These are phyloP conservation scores for Trypanosoma grayi DNA, from an alignment of 208 protist genomes.

Conservation along the genomic window DNA sequence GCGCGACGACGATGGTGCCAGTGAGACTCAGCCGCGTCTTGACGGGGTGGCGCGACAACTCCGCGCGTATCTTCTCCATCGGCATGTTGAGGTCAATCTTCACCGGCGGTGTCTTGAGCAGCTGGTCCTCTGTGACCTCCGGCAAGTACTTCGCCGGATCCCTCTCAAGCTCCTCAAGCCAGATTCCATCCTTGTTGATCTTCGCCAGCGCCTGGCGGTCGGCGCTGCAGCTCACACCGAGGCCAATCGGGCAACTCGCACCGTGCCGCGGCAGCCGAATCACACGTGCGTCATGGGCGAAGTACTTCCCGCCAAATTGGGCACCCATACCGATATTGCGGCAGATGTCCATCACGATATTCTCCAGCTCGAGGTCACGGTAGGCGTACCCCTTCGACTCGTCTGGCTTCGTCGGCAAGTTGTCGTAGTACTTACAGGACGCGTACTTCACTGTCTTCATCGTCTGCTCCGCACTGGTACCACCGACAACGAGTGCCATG, in stretches of 20 bases:
- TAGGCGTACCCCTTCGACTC: slow-evolving; percentile 92
- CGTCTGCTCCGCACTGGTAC: slow-evolving; percentile 95
- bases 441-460: slow-evolving; percentile 98
- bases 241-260: slow-evolving; percentile 90
- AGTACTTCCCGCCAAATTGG: slow-evolving; percentile 97
- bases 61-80: slow-evolving; percentile 84
- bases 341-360: slow-evolving; percentile 88
- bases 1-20: slow-evolving; percentile 95
- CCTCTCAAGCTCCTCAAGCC: slow-evolving; percentile 92
- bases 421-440: slow-evolving; percentile 94
- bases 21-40: slow-evolving; percentile 91
- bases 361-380: slow-evolving; percentile 94
- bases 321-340: slow-evolving; percentile 91
- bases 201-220: slow-evolving; percentile 94
- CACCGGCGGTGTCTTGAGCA: slow-evolving; percentile 52
- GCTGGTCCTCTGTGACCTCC: slow-evolving; percentile 38
- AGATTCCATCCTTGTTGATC: slow-evolving; percentile 94
- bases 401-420: slow-evolving; percentile 94
- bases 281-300: slow-evolving; percentile 95
- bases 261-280: slow-evolving; percentile 92
- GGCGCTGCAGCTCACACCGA: slow-evolving; percentile 96
- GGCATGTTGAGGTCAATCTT: slow-evolving; percentile 88
- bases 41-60: slow-evolving; percentile 83
- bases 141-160: slow-evolving; percentile 93
- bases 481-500: slow-evolving; percentile 96